Evolutionary conservation across 805 yeast species (phyloP), one percentile per base, ranked within the genome.

Genomic region (Scheffersomyces coipomensis): DNA sequence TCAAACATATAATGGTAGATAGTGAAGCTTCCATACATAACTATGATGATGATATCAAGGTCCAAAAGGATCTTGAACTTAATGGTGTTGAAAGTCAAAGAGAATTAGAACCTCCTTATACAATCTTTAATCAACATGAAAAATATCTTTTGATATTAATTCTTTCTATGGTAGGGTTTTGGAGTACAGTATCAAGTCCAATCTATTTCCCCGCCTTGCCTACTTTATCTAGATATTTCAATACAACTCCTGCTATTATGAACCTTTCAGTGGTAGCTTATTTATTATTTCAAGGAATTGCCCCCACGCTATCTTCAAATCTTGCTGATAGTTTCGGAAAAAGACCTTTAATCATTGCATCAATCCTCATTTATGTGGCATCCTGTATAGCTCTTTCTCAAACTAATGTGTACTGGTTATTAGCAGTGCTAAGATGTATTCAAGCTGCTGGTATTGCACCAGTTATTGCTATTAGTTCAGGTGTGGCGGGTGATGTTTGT

Each of bases 401-500:
- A 18, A 62, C 80, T 2, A 61, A 77, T 17, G 71, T 64, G 1
- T 85, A 79, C 53, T 76, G 85, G 62, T 67, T 79, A 18, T 62
- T 88, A n/a, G 60, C 85, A 5, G 75, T 82, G 1, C 62, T 88
- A 24, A 64, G 96, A 44, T 78, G 88, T 57, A 47, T 85, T n/a
- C 90, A 87, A 52, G 89, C 95, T 0, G 71, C 82, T 6, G 88
- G 86, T 11, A 81, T 83, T 4, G 81, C 93, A 0, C 88, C 95
- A 0, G 75, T 87, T 2, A 75, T 88, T 18, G 81, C 95, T 2
- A 73, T 88, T 2, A 71, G 75, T 27, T 71, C 83, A 2, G 93
- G 93, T 1, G 72, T 83, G 0, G 76, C 85, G 39, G 91, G 89
- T 8, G 96, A 88, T 62, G 63, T 83, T 18, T 79, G 88, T 2